Conservation (phyloP, 805 yeast genomes). For the Yamadazyma ubonensis region DNA sequence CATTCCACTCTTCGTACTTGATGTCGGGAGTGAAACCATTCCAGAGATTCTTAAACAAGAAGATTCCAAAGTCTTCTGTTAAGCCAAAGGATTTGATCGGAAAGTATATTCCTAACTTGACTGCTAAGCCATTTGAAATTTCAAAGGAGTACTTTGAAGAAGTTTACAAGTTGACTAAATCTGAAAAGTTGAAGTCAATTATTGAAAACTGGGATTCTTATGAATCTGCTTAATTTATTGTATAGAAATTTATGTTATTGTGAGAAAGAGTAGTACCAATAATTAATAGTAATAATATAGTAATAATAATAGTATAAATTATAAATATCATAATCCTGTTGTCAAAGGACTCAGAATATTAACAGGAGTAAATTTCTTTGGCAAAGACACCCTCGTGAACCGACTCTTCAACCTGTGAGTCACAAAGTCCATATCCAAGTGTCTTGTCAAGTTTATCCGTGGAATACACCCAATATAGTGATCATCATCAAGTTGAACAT, state of each 20-base stretch:
- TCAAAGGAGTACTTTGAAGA: conserved; percentile 97
- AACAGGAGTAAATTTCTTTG: conserved; percentile 88
- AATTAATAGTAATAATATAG: not conserved
- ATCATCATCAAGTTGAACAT: conserved; percentile 91
- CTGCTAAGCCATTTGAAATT: conserved; percentile 95
- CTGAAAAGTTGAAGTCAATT: conserved; percentile 85
- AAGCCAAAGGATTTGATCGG: conserved; percentile 91
- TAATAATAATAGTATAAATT: not conserved
- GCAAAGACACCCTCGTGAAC: conserved; percentile 83
- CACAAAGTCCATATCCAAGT: conserved; percentile 87
- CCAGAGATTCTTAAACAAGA: conserved; percentile 95
- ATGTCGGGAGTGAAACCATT: conserved; percentile 98
- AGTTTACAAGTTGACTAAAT: conserved; percentile 86
- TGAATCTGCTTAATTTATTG: conserved; percentile 43
- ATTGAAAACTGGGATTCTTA: conserved; percentile 95
- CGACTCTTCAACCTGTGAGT: conserved; percentile 76
- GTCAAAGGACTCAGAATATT: conserved; percentile 72
- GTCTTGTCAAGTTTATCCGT: conserved; percentile 83
- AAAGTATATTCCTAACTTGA: conserved; percentile 97
- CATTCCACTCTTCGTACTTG: conserved; percentile 98
- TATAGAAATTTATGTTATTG: conserved; percentile 3
- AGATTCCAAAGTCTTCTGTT: conserved; percentile 91
- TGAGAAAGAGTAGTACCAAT: conserved; percentile 13
- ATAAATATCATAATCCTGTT: conserved; percentile 17
- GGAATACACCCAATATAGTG: conserved; percentile 97